Evolutionary conservation across 805 yeast genomes (phyloP), one percentile per base, ranked within the genome.

Genomic region (Pichia membranifaciens): DNA sequence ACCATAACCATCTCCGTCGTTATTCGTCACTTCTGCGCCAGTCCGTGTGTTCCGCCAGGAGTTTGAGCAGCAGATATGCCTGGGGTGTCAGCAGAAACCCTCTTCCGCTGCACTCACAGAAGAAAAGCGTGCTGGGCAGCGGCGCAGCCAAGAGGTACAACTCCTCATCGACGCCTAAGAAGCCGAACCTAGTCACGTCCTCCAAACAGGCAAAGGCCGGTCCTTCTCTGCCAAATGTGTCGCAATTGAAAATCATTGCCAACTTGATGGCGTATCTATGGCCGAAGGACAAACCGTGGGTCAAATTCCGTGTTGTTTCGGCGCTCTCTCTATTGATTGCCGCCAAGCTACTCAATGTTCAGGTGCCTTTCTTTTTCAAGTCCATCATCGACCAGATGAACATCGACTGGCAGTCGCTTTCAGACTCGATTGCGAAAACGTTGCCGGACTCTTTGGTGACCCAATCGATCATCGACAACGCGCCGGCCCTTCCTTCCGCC

Each of bases 331-430:
- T 93, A 48, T 72, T 93, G 50, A 76, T 93, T 4, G 80, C 81
- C 0, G 84, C 97, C 17, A 93, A 93, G 62, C 61, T 93, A 6
- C 70, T 93, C 33, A 93, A 90, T 62, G 96, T 93, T 5, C 96
- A 93, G 64, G 99, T 93, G 5, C 99, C 99, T 0, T 89, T 93
- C 61, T 90, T 80, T 66, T 93, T 93, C 75, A 93, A 86, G 56
- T 74, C 78, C 28, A 91, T 88, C 44, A 81, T 93, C 40, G 98
- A 93, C 67, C 78, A 81, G 12, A 90, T 91, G 97, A 93, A 91
- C 61, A 75, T 90, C 22, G 96, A 89, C 57, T 87, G 96, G 95
- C 68, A 71, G 5, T 66, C 72, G 16, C 74, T 79, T 31, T 63
- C 73, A n/a, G 85, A 87, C 1, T 41, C 49, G 12, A 70, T 82